These are phyloP conservation scores for Podaxis carcinomalis DNA, from an alignment of 768 basidiomycete species.

Conservation along the genomic window DNA sequence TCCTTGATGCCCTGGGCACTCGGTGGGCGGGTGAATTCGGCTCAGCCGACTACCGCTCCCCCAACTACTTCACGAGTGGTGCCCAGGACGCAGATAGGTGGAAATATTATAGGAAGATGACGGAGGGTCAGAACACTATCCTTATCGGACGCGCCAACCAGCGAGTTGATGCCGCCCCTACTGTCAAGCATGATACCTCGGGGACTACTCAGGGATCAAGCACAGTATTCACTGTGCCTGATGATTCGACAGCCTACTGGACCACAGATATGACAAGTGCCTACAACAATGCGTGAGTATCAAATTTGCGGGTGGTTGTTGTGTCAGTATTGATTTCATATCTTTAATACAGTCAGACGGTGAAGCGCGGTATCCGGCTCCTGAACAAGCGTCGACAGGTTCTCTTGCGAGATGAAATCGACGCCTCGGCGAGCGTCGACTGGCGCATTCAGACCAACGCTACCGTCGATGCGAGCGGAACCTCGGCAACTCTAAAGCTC, in stretches of 20 bases:
- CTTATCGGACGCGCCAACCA: constrained; percentile 77
- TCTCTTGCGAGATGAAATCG: constrained; percentile 90
- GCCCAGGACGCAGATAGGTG: constrained; percentile 69
- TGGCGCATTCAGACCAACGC: constrained; percentile 99
- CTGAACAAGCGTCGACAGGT: constrained; percentile 85
- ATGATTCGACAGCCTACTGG: constrained; percentile 76
- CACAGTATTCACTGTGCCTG: constrained; percentile 63
- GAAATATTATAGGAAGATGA: constrained; percentile 94
- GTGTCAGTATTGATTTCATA: constrained; percentile 12
- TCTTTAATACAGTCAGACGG: constrained; percentile 45
- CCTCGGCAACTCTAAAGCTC: constrained; percentile 71
- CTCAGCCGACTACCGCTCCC: constrained; percentile 73
- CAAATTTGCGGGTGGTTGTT: not conserved
- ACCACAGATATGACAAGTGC: constrained; percentile 73
- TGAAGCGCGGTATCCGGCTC: constrained; percentile 80
- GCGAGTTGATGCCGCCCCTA: constrained; percentile 65
- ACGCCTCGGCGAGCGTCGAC: constrained; percentile 49
- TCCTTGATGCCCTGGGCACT: constrained; percentile 87
- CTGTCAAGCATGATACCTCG: constrained; percentile 43
- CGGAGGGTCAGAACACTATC: constrained; percentile 96
- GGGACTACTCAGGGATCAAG: constrained; percentile 79
- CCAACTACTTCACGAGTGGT: constrained; percentile 75
- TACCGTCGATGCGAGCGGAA: constrained; percentile 48
- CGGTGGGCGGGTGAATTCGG: constrained; percentile 97
- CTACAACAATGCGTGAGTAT: constrained; percentile 66